Percentiles rank a stretch among this genome's conserved stretches.
phyloP scores from a whole-genome alignment of 345 rosid species.

The Eutrema heterophyllum region DNA sequence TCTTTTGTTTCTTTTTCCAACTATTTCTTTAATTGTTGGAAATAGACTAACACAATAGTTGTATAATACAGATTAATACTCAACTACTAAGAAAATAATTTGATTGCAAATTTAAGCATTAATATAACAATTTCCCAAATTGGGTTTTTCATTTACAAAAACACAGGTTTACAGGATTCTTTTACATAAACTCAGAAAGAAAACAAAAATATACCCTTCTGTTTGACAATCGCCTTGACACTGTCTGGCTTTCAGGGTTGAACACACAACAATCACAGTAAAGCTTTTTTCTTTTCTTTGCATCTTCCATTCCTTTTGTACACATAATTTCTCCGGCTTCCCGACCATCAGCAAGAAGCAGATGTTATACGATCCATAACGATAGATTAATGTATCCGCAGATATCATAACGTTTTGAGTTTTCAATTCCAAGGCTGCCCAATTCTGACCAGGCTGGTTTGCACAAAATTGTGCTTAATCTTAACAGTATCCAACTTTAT shows the following conservation, averaged over 20 bases:
- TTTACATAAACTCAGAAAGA: not conserved
- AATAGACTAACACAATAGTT: no score
- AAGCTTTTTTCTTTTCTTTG: not conserved
- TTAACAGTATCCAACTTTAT: conserved; percentile 9
- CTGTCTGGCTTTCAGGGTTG: not conserved
- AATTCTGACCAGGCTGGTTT: conserved; percentile 19
- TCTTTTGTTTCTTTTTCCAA: not conserved
- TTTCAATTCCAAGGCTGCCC: conserved; percentile 11
- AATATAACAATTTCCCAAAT: not conserved
- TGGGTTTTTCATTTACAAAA: not conserved
- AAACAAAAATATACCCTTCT: not conserved
- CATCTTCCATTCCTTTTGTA: conserved; percentile 7
- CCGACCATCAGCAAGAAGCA: not conserved
- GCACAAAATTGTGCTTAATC: conserved; percentile 27
- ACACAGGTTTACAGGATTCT: not conserved
- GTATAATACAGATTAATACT: no score
- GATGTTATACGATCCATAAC: conserved; percentile 12
- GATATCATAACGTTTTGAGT: conserved; percentile 2
- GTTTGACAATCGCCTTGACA: not conserved
- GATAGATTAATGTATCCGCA: conserved; percentile 1
- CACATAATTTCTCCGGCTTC: conserved; percentile 7
- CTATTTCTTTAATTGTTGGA: not conserved
- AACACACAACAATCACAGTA: conserved; percentile 21
- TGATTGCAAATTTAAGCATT: not conserved
- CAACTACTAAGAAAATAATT: not conserved